Base-by-base conservation (phyloP, 1,284 basidiomycete genomes). In the Apiotrichum veenhuisii region DNA sequence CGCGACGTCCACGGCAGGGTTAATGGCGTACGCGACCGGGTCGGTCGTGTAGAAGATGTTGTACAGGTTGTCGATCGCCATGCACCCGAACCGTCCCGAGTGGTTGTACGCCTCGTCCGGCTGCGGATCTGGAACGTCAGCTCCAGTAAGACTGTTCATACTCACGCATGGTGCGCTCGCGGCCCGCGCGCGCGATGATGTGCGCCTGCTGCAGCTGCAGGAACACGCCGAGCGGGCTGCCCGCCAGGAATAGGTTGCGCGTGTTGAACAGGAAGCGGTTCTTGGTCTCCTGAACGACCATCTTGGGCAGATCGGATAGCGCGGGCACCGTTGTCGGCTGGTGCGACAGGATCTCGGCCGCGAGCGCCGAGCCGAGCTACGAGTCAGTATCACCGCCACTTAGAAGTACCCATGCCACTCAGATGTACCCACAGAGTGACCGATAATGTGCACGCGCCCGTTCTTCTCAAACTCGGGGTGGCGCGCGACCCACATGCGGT, bases 1-100 rank as follows among this genome's bases (percentile, higher is more conserved):
- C 33, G 71, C 70, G 26, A 59, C 65, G 51, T 75, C 73, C 30
- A 75, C 70, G 18, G 73, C 65, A 0, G 76, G 71, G 55, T 78
- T 77, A n/a, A 76, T 67, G 15, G 69, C 65, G 55, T 77, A 72
- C 67, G 79, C 80, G 41, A 82, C 77, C 0, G 82, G 81, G 64
- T 83, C 81, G 30, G 80, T 79, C 27, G 73, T 74, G 63, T 81
- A 78, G 64, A 81, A 81, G 45, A 82, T 76, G 66, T 83, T 83
- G 70, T 82, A 76, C 1, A 76, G 59, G 20, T 11, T 80, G 55
- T 82, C 80, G 14, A 79, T 72, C 1, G 82, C 78, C 65, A 83
- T 72, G 65, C 82, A 83, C 2, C 82, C 82, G 52, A 80, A 80
- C 53, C 76, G 65, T 0, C 81, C 82, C 10, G 77, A 70, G n/a